Conservation (phyloP, 2,329 filamentous ascomycete species). For the Alternaria novae-zelandiae region DNA sequence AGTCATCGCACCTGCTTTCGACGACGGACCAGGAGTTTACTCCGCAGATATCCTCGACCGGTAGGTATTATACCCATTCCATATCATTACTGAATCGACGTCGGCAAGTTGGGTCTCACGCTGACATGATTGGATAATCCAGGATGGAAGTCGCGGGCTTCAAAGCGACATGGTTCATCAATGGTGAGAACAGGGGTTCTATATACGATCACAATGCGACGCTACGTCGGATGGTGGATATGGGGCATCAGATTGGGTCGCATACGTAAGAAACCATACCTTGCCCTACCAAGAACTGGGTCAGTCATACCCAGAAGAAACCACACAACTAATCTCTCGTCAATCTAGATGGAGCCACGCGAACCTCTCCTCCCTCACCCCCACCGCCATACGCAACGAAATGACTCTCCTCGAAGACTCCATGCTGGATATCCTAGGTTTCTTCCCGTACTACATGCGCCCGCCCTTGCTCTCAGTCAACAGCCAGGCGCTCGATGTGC, state of each 20-base stretch:
- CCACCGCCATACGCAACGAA: slow-evolving; percentile 48
- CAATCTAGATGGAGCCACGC: slow-evolving; percentile 52
- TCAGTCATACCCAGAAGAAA: too few species aligned
- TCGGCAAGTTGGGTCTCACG: too few species aligned
- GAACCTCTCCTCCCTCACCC: slow-evolving; percentile 48
- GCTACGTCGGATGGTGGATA: neutral
- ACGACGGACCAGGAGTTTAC: slow-evolving; percentile 4
- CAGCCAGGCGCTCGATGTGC: slow-evolving; percentile 40
- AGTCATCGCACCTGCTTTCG: slow-evolving; percentile 3
- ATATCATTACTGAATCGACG: too few species aligned
- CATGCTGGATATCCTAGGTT: slow-evolving; percentile 56
- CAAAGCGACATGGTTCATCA: slow-evolving; percentile 7
- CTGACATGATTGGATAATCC: too few species aligned
- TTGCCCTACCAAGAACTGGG: too few species aligned
- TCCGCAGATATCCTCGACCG: neutral
- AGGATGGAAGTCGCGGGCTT: neutral
- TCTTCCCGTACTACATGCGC: slow-evolving; percentile 58
- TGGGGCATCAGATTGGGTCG: slow-evolving; percentile 5
- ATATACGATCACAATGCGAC: slow-evolving; percentile 5
- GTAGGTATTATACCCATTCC: neutral
- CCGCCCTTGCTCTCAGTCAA: slow-evolving; percentile 47
- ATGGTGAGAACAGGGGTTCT: neutral
- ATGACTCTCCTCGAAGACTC: slow-evolving; percentile 59
- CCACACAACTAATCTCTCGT: too few species aligned
- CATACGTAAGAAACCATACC: neutral